Base-by-base conservation (phyloP, 305 asterid species). In the Striga hermonthica region DNA sequence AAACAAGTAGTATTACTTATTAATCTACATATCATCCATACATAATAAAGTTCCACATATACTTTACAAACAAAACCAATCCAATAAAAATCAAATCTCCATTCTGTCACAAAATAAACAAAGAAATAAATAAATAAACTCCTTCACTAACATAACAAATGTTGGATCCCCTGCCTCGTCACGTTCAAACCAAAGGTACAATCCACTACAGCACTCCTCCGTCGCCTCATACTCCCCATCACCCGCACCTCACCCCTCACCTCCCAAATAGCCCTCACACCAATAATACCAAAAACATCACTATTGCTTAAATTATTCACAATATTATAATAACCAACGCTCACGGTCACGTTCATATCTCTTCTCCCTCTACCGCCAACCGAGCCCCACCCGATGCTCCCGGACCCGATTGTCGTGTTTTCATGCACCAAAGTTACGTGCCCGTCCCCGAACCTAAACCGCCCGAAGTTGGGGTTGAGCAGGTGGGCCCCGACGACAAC, bases 391-490 rank as follows among this genome's bases (percentile, higher is more conserved):
- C n/a, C 1, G 41, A 77, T 62, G 3, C 2, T 54, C 55, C 70
- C 60, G 62, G 38, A 12, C 34, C 87, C 89, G 10, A 83, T 0
- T 5, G 73, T 72, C 15, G 55, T 34, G 54, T 79, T 80, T 3
- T 75, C 84, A 63, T 67, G 78, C 1, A 66, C 11, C 28, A 79
- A 34, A 9, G 64, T 53, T 4, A 69, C 9, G 68, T n/a, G 64
- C 9, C 80, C 78, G 34, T 67, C 60, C 10, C 44, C 35, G 54
- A 81, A 81, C 39, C 65, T 35, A 71, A 77, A 83, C 9, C 69
- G 50, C 11, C 87, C 92, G 11, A 78, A 85, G 16, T 85, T 85
- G n/a, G 22, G 22, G 75, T 85, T 85, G 40, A 62, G 48, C 0
- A 83, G 65, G 8, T 49, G 66, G 28, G 83, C 1, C 15, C 65